Percentiles rank a stretch among this genome's conserved stretches.
These are phyloP conservation scores for Carex scoparia DNA, from an alignment of 176 grass and related monocot genomes.

Conservation along the genomic window DNA sequence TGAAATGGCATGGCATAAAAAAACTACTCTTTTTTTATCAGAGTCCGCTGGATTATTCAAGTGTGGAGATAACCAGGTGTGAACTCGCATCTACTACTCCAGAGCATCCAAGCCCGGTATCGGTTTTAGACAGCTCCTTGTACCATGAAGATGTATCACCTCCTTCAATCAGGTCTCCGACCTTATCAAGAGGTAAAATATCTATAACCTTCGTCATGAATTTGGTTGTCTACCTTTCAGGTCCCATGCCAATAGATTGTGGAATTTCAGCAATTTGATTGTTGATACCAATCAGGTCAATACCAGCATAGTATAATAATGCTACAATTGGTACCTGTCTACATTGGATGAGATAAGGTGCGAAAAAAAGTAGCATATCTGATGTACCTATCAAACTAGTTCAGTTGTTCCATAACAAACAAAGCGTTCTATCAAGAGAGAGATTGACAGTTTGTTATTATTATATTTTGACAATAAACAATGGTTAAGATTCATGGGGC, in stretches of 20 bases:
- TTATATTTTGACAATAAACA: constrained; percentile 12
- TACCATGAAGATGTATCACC: constrained; percentile 45
- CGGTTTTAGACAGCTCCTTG: constrained; percentile 65
- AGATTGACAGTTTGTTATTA: neutral
- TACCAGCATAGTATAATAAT: neutral
- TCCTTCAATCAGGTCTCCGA: constrained; percentile 28
- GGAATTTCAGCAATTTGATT: neutral
- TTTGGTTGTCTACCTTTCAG: neutral
- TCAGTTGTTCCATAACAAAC: neutral
- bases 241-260: neutral
- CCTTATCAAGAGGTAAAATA: constrained; percentile 38
- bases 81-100: constrained; percentile 34
- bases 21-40: constrained; percentile 32
- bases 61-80: constrained; percentile 36
- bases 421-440: neutral
- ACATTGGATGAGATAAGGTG: neutral
- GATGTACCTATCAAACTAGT: neutral
- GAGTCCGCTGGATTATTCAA: constrained; percentile 63
- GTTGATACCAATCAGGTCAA: neutral
- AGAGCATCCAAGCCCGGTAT: constrained; percentile 70
- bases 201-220: neutral
- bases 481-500: neutral
- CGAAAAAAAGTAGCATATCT: neutral
- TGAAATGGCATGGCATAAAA: constrained; percentile 20
- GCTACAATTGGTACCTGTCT: neutral